These are phyloP conservation scores for Trichoderma sp. DNA, from an alignment of 2,329 filamentous ascomycete genomes.

Conservation along the genomic window DNA sequence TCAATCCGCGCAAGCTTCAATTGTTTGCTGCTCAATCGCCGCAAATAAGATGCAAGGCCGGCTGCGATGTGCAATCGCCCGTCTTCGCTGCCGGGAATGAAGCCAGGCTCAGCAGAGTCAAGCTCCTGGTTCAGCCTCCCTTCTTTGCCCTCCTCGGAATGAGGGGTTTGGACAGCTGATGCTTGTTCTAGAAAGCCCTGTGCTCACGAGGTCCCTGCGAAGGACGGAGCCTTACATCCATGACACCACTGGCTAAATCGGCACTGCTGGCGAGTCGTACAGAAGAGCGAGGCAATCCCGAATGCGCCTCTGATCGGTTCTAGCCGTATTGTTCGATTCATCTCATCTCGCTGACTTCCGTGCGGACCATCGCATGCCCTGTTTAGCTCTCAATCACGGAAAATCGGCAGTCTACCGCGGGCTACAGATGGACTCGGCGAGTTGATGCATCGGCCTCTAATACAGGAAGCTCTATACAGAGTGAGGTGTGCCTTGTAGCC, in stretches of 20 bases:
- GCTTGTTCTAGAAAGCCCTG: constrained; percentile 14
- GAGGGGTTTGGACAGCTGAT: neutral
- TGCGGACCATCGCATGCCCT: no score
- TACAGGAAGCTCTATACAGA: neutral
- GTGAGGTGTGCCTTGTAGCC: neutral
- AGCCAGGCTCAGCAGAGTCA: neutral
- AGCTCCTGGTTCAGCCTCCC: constrained; percentile 1
- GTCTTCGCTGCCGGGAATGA: neutral
- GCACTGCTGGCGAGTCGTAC: neutral
- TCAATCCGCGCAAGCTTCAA: neutral
- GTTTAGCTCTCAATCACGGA: neutral
- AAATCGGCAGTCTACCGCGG: neutral
- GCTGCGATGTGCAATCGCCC: neutral
- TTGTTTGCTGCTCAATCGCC: constrained; percentile 4
- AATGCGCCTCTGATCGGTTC: neutral
- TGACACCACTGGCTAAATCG: neutral
- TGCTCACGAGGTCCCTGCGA: neutral
- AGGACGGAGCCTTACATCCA: neutral
- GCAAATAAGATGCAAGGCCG: constrained; percentile 13
- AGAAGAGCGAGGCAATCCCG: neutral
- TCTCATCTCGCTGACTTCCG: constrained; percentile 14
- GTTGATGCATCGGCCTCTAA: neutral
- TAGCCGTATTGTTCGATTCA: neutral
- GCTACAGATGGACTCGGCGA: neutral
- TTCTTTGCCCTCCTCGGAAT: neutral